Evolutionary conservation across 805 yeast species (phyloP).

Genomic region (Pichia kluyveri): DNA sequence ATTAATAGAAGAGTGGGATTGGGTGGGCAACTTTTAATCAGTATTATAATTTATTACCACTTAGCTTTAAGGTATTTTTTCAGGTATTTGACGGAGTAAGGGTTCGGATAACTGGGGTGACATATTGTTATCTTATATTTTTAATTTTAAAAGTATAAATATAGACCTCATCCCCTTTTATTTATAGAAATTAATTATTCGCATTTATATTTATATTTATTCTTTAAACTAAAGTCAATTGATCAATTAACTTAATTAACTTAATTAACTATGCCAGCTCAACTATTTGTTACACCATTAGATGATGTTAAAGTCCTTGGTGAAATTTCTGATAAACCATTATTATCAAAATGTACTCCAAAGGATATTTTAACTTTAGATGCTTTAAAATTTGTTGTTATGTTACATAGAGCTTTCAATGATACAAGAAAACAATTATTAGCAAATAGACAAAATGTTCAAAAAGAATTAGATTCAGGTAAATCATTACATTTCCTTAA

Average conservation of each 20-base stretch:
- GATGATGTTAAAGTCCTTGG: conserved; percentile 49
- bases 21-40: background rate
- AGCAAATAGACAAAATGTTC: conserved; percentile 53
- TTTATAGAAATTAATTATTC: too few species aligned
- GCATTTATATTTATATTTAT: too few species aligned
- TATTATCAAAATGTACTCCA: conserved; percentile 33
- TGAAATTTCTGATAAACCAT: conserved; percentile 30
- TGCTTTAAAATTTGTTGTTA: conserved; percentile 61
- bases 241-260: background rate
- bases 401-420: conserved; percentile 68
- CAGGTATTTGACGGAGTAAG: background rate
- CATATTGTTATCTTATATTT: too few species aligned
- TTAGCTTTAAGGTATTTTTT: too few species aligned
- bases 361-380: conserved; percentile 46
- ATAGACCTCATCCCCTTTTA: background rate
- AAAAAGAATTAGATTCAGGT: conserved; percentile 54
- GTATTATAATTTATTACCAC: too few species aligned
- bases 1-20: background rate
- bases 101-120: background rate
- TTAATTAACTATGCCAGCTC: conserved; percentile 9
- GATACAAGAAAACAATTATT: conserved; percentile 48
- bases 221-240: too few species aligned
- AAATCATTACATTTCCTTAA: conserved; percentile 52
- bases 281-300: conserved; percentile 24
- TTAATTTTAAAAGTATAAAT: too few species aligned